These are phyloP conservation scores for Pseudoneurospora amorphoporcata DNA, from an alignment of 495 filamentous ascomycete species.

Conservation along the genomic window DNA sequence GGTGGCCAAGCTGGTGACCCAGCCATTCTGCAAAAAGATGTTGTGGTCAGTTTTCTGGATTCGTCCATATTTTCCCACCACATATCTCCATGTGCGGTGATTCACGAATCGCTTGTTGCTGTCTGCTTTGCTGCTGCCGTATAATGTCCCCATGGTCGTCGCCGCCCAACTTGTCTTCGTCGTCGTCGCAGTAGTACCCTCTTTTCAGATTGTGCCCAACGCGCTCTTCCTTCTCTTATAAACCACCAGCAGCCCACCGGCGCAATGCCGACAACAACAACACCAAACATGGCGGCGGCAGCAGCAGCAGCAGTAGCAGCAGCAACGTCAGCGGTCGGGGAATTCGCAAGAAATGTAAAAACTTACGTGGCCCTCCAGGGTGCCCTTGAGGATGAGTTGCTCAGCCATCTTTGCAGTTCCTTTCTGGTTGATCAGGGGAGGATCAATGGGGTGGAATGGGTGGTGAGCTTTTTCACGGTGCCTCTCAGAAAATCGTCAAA, in stretches of 20 bases:
- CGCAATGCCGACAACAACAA: not conserved
- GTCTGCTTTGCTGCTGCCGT: not conserved
- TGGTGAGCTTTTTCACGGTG: conserved; percentile 20
- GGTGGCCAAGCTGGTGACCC: conserved; percentile 84
- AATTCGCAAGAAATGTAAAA: conserved; percentile 9
- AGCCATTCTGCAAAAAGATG: conserved; percentile 41
- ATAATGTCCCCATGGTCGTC: not conserved
- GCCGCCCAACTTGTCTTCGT: not conserved
- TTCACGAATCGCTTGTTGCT: not conserved
- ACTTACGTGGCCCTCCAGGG: conserved; percentile 87
- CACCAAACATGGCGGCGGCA: not conserved
- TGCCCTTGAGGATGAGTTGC: conserved; percentile 93
- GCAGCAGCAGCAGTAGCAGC: conserved; percentile 12
- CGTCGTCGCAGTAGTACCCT: not conserved
- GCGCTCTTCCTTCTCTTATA: not conserved
- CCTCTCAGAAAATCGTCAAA: conserved; percentile 23
- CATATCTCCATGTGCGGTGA: not conserved
- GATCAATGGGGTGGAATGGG: conserved; percentile 25
- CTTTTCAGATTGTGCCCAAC: not conserved
- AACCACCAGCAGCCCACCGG: not conserved
- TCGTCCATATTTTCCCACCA: not conserved
- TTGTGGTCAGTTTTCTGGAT: conserved; percentile 2
- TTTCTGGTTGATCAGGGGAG: conserved; percentile 19
- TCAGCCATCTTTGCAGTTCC: conserved; percentile 63
- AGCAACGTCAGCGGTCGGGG: conserved; percentile 18